Evolutionary conservation across 1,284 basidiomycete genomes (phyloP).

Genomic region (Xerocomus minutiporus): DNA sequence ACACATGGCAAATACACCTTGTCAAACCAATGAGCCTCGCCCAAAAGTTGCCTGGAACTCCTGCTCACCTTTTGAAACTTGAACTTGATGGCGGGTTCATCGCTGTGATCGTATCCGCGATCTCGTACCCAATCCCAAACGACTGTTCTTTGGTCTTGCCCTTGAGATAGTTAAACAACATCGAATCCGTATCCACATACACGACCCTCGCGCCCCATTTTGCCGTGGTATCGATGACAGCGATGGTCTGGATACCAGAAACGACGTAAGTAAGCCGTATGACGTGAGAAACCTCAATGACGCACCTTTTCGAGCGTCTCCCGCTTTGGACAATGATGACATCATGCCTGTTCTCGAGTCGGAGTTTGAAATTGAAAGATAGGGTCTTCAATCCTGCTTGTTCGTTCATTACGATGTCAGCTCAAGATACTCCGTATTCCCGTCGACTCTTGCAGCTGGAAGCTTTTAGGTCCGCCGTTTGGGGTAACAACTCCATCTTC

Average conservation of each 20-base stretch:
- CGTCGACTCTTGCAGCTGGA: no score
- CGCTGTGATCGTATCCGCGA: conserved; percentile 82
- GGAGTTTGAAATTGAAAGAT: no score
- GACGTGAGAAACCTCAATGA: background rate
- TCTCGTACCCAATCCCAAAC: conserved; percentile 88
- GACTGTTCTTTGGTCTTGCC: conserved; percentile 92
- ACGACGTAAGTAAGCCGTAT: background rate
- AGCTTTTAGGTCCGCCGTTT: no score
- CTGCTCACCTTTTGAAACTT: conserved; percentile 89
- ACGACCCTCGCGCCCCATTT: conserved; percentile 92
- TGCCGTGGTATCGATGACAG: conserved; percentile 68
- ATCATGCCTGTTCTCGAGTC: no score
- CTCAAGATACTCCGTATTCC: no score
- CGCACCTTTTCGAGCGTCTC: conserved; percentile 90
- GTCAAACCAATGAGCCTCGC: no score
- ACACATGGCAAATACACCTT: conserved; percentile 84
- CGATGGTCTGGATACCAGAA: conserved; percentile 64
- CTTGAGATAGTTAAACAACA: conserved; percentile 84
- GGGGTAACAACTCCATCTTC: no score
- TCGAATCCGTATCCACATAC: conserved; percentile 97
- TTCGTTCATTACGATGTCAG: no score
- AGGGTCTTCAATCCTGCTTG: no score
- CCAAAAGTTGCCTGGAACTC: no score
- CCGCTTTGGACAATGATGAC: conserved; percentile 88
- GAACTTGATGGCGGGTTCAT: conserved; percentile 89